Percentiles rank a stretch among this genome's conserved stretches.
These are phyloP conservation scores for Nigrospora sphaerica DNA, from an alignment of 2,329 filamentous ascomycete species.

Conservation along the genomic window DNA sequence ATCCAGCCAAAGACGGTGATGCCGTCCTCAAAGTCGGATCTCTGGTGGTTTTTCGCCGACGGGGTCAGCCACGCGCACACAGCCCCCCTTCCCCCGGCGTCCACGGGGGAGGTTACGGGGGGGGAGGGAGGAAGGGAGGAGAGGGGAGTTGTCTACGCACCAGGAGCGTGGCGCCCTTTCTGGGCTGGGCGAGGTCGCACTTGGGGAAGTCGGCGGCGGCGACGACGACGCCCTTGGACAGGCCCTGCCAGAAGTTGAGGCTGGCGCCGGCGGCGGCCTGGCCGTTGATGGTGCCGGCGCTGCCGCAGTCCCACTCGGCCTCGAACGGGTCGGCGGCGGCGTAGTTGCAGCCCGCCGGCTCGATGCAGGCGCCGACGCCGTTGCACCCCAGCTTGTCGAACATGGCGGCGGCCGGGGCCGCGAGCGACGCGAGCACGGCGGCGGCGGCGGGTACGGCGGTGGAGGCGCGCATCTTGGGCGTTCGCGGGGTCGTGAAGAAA, in stretches of 20 bases:
- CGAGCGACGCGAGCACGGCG: background rate
- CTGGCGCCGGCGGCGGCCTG: background rate
- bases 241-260: background rate
- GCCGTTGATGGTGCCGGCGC: slow-evolving; percentile 1
- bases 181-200: background rate
- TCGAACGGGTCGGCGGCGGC: background rate
- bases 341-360: background rate
- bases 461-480: background rate
- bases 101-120: background rate
- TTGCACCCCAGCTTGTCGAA: background rate
- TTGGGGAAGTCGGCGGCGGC: background rate
- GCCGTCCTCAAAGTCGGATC: background rate
- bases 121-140: background rate
- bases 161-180: background rate
- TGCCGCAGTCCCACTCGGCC: background rate
- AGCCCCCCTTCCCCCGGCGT: background rate
- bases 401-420: background rate
- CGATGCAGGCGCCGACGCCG: background rate
- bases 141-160: background rate
- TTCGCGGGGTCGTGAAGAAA: background rate
- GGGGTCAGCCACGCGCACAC: background rate
- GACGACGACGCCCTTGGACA: background rate
- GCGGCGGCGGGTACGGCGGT: background rate
- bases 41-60: background rate
- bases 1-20: slow-evolving; percentile 2